phyloP scores from a whole-genome alignment of 768 basidiomycete species.

The Porpolomopsis calyptriformis region DNA sequence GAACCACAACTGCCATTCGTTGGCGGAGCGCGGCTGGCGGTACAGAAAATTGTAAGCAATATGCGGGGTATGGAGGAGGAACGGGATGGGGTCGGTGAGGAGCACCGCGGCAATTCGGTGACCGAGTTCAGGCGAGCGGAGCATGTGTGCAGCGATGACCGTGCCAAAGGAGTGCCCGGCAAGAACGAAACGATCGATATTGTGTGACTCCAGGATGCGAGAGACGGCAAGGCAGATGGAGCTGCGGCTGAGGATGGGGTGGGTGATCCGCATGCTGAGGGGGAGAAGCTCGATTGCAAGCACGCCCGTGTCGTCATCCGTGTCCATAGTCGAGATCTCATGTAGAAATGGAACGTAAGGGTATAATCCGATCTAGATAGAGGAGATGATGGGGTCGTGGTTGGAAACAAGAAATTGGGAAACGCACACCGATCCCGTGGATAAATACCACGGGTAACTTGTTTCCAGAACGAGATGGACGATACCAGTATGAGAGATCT shows the following conservation, averaged over 20 bases:
- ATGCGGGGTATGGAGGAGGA: constrained; percentile 51
- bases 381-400: not conserved
- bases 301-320: constrained; percentile 38
- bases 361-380: constrained; percentile 51
- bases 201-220: constrained; percentile 34
- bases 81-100: constrained; percentile 55
- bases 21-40: constrained; percentile 31
- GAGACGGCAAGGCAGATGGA: constrained; percentile 34
- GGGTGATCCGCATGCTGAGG: constrained; percentile 50
- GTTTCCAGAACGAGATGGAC: constrained; percentile 33
- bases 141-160: constrained; percentile 41
- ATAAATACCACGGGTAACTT: constrained; percentile 52
- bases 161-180: constrained; percentile 57
- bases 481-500: constrained; percentile 30
- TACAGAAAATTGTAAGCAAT: constrained; percentile 61
- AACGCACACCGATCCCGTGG: constrained; percentile 56
- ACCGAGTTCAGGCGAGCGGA: constrained; percentile 27
- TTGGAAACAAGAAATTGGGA: not conserved
- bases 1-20: constrained; percentile 59
- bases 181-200: constrained; percentile 31
- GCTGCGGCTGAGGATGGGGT: constrained; percentile 32
- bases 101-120: constrained; percentile 33
- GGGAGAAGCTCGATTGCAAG: constrained; percentile 50
- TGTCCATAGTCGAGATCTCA: constrained; percentile 32
- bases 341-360: constrained; percentile 44